Evolutionary conservation across 2,329 filamentous ascomycete genomes (phyloP).

Genomic region (Helicocarpus griseus): DNA sequence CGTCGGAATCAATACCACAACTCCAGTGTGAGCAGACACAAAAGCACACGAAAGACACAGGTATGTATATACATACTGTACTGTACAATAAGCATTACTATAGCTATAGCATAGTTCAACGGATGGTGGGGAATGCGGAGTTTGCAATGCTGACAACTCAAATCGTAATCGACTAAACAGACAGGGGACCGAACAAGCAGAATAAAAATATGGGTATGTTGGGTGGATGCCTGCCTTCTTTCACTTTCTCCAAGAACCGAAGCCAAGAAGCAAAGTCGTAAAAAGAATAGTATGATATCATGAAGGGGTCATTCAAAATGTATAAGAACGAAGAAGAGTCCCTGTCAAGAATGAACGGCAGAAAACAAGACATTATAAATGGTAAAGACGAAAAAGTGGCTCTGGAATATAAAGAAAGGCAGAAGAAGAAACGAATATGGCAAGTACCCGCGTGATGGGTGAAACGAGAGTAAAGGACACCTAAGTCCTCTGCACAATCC

Average conservation of each 20-base stretch:
- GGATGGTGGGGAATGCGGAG: no score
- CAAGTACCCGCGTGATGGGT: no score
- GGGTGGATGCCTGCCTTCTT: neutral
- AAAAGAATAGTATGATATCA: neutral
- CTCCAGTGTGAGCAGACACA: neutral
- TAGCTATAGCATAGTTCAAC: neutral
- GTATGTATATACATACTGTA: no score
- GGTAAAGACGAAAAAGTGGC: neutral
- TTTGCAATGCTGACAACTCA: no score
- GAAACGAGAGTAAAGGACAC: neutral
- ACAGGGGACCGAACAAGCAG: neutral
- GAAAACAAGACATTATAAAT: neutral
- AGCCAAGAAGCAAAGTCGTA: neutral
- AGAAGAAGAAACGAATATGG: no score
- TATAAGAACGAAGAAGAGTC: neutral
- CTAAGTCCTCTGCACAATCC: constrained; percentile 2
- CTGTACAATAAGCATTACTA: no score
- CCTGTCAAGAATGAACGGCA: neutral
- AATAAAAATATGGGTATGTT: neutral
- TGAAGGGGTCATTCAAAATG: neutral
- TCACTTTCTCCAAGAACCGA: neutral
- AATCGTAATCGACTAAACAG: no score
- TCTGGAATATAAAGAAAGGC: no score
- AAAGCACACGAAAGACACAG: no score
- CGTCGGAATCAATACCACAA: neutral